Base-by-base conservation (phyloP, 192 early-diverging fungal species). In the Dimargaris verticillata region DNA sequence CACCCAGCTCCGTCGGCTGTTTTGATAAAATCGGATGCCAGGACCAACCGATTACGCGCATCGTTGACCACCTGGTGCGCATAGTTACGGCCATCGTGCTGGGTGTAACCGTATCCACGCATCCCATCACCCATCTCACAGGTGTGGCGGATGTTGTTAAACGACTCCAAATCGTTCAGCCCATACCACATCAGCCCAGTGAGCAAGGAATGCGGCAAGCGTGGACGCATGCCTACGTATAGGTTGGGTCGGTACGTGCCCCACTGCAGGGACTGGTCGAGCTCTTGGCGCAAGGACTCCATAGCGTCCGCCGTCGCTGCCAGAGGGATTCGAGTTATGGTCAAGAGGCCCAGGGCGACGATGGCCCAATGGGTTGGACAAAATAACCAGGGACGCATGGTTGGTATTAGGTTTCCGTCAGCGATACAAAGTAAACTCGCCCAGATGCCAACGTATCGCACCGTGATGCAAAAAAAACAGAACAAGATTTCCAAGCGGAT, bases 181-280 rank as follows among this genome's bases (percentile, higher is more conserved):
- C 87, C 86, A 73, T 88, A 91, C 93, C 93, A 94, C 83, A 92
- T 88, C n/a, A 97, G 75, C 9, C 93, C 90, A 24, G 87, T 87
- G 69, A 90, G 73, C n/a, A 97, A 66, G 3, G 87, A 79, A 44
- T 88, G 74, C 0, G 86, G 74, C 28, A 82, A 54, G 47, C 89
- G 83, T 15, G 90, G 83, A 0, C 88, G 79, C 0, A 85, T 87
- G 44, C 93, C 93, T 79, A 97, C 92, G 71, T 94, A 97, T 20
- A 97, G 71, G 68, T 91, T 89, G 13, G 93, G 91, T 51, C 93
- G 72, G 67, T 93, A 93, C 0, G 87, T 87, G 22, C 93, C 91
- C 91, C 93, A 94, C 54, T 79, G 69, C 9, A 97, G 76, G 0
- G 82, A 79, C 15, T 68, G 60, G 61, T 80, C 76, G 44, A 38